Evolutionary conservation across 768 basidiomycete genomes (phyloP).

Genomic region (Panaeolus papilionaceus): DNA sequence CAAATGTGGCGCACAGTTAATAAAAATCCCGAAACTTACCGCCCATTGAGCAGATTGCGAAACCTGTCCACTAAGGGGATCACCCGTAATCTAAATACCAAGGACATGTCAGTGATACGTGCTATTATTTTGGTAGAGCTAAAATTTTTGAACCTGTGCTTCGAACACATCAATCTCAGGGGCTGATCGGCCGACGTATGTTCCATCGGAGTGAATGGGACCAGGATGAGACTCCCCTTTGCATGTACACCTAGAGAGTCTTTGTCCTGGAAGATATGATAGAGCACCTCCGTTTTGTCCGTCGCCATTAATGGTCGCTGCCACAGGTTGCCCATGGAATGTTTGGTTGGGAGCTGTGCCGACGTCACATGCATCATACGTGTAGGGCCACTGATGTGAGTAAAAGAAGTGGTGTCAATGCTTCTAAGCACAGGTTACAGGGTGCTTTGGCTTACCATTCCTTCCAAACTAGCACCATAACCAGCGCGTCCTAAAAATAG

Average conservation of each 20-base stretch:
- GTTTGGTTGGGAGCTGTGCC: slow-evolving; percentile 92
- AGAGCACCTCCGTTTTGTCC: slow-evolving; percentile 51
- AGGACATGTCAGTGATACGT: background rate
- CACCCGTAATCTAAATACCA: slow-evolving; percentile 36
- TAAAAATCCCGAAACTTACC: slow-evolving; percentile 44
- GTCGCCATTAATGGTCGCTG: slow-evolving; percentile 64
- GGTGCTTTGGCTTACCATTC: slow-evolving; percentile 52
- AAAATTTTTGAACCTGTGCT: slow-evolving; percentile 57
- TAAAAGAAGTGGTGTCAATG: background rate
- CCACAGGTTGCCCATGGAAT: slow-evolving; percentile 62
- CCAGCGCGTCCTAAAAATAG: slow-evolving; percentile 71
- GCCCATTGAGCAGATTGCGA: slow-evolving; percentile 89
- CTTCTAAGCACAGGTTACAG: background rate
- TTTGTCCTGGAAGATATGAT: slow-evolving; percentile 89
- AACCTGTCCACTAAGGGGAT: slow-evolving; percentile 55
- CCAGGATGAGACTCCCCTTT: slow-evolving; percentile 87
- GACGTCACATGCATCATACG: slow-evolving; percentile 89
- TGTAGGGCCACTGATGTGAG: slow-evolving; percentile 73
- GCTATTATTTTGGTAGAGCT: no score
- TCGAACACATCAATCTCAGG: slow-evolving; percentile 95
- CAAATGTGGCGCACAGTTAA: slow-evolving; percentile 14
- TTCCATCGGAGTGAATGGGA: slow-evolving; percentile 76
- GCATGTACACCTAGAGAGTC: slow-evolving; percentile 90
- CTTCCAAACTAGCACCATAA: slow-evolving; percentile 87
- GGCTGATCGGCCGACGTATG: slow-evolving; percentile 80